Evolutionary conservation across 2,329 filamentous ascomycete species (phyloP).

Genomic region (Neopestalotiopsis sp.): DNA sequence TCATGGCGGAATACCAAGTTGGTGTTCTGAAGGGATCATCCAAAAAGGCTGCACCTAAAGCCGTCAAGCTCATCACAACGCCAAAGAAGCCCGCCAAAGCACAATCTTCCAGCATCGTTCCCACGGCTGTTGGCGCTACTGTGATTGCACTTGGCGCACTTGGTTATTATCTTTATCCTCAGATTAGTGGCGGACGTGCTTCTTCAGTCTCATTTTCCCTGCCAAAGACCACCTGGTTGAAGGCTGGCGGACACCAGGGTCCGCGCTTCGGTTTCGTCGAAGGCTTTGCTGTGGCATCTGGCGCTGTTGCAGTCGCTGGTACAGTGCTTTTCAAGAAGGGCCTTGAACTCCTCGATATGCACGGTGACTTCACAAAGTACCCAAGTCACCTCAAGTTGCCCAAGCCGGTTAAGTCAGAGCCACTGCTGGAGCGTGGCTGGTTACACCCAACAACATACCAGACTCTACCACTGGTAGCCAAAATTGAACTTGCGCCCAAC

Average conservation of each 20-base stretch:
- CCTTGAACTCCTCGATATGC: conserved; percentile 37
- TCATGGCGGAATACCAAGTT: conserved; percentile 43
- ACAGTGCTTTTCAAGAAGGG: conserved; percentile 35
- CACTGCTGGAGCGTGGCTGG: conserved; percentile 48
- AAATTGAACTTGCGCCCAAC: conserved; percentile 45
- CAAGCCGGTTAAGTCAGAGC: conserved; percentile 41
- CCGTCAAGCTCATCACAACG: conserved; percentile 29
- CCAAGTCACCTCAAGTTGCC: conserved; percentile 45
- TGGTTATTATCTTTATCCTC: conserved; percentile 26
- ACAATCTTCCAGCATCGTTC: conserved; percentile 11
- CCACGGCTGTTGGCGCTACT: conserved; percentile 16
- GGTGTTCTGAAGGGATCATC: conserved; percentile 41
- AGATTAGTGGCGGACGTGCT: conserved; percentile 19
- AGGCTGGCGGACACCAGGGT: conserved; percentile 15
- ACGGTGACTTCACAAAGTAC: conserved; percentile 38
- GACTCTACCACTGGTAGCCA: conserved; percentile 47
- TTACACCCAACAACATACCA: conserved; percentile 55
- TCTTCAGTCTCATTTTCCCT: conserved; percentile 7
- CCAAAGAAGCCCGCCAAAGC: conserved; percentile 17
- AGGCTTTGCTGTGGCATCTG: conserved; percentile 42
- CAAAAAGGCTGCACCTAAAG: conserved; percentile 27
- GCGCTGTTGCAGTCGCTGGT: conserved; percentile 37
- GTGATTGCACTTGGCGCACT: conserved; percentile 24
- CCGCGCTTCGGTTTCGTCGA: conserved; percentile 40
- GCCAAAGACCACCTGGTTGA: conserved; percentile 3